These are phyloP conservation scores for Trichosporon coremiiforme DNA, from an alignment of 1,284 basidiomycete species.

Conservation along the genomic window DNA sequence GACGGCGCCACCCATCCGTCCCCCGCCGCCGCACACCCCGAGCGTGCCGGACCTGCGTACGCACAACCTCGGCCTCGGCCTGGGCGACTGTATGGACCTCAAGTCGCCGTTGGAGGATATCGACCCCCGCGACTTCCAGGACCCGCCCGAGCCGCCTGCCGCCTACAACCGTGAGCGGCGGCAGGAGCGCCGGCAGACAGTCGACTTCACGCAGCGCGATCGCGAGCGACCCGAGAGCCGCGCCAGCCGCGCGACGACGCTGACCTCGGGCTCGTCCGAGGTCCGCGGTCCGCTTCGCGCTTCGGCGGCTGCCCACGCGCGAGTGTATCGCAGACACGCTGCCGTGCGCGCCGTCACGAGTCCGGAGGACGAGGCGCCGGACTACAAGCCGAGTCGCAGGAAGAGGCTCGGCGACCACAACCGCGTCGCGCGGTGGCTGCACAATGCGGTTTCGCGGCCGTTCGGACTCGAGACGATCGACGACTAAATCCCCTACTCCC, in stretches of 20 bases:
- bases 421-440: constrained; percentile 15
- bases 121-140: not conserved
- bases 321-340: constrained; percentile 9
- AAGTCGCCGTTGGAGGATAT: constrained; percentile 2
- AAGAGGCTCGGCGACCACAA: constrained; percentile 14
- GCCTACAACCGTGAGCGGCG: too few relatives aligned
- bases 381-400: not conserved
- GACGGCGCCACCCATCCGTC: not conserved
- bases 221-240: not conserved
- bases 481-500: not conserved
- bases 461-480: constrained; percentile 20
- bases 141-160: not conserved
- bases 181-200: not conserved
- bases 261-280: not conserved
- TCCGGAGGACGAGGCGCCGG: not conserved
- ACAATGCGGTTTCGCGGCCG: constrained; percentile 11
- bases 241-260: constrained; percentile 12
- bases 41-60: not conserved
- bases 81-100: not conserved
- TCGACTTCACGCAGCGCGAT: not conserved
- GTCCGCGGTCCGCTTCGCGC: constrained; percentile 20
- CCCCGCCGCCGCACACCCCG: not conserved
- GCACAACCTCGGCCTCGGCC: too few relatives aligned
- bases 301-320: constrained; percentile 14
- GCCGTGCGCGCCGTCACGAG: not conserved